A percentile compares a stretch with the other conserved stretches of the same genome.
Evolutionary conservation across 345 rosid genomes (phyloP).

Genomic region (Populus deltoides): DNA sequence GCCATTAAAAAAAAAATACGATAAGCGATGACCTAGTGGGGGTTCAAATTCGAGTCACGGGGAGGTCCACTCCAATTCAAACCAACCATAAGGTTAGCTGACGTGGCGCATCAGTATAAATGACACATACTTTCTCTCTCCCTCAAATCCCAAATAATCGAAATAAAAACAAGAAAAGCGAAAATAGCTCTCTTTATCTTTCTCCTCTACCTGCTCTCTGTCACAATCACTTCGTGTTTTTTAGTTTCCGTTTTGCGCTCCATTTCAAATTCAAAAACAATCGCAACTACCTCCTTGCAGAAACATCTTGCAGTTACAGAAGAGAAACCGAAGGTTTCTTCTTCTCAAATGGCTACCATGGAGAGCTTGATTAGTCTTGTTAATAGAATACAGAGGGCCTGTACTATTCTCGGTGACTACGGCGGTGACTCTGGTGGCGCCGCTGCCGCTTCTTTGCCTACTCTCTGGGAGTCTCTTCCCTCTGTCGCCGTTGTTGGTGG

Average conservation of each 20-base stretch:
- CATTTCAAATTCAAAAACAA: slow-evolving; percentile 1
- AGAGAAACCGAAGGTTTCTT: not conserved
- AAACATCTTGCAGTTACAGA: not conserved
- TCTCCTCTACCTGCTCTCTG: slow-evolving; percentile 3
- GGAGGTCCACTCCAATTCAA: not conserved
- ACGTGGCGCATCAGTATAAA: not conserved
- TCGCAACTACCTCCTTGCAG: not conserved
- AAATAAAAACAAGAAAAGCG: not conserved
- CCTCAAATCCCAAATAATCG: not conserved
- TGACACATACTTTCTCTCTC: not conserved
- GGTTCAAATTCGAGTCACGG: slow-evolving; percentile 8
- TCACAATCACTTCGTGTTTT: slow-evolving; percentile 9
- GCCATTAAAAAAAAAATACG: not conserved
- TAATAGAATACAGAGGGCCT: slow-evolving; percentile 54
- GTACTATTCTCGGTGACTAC: slow-evolving; percentile 61
- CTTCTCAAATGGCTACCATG: slow-evolving; percentile 38
- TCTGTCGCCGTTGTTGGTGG: slow-evolving; percentile 68
- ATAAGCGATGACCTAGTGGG: no score
- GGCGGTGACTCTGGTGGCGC: slow-evolving; percentile 27
- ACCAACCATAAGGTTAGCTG: not conserved
- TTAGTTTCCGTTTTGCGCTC: slow-evolving; percentile 1
- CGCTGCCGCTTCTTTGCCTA: slow-evolving; percentile 35
- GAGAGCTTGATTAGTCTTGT: slow-evolving; percentile 58
- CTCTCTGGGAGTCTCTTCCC: slow-evolving; percentile 77
- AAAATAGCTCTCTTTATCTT: slow-evolving; percentile 7